A percentile compares a stretch with the other conserved stretches of the same genome.
Conservation (phyloP, 495 filamentous ascomycete species). For the Neurospora tetraspora region DNA sequence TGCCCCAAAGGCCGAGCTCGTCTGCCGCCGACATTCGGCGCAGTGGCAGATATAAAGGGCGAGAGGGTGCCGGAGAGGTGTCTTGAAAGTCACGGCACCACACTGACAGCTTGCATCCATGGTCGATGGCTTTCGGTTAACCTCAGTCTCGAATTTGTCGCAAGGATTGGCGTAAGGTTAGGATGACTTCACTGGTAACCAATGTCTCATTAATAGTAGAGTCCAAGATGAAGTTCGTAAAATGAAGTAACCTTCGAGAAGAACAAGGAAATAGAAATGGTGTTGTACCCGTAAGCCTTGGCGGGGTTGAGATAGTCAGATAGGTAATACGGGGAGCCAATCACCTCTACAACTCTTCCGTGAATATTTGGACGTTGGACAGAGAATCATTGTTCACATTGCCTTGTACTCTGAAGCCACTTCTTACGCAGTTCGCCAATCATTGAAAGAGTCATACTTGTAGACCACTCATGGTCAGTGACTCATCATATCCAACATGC, state of each 20-base stretch:
- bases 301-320: not conserved
- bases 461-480: not conserved
- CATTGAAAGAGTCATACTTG: not conserved
- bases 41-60: slow-evolving; percentile 63
- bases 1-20: slow-evolving; percentile 56
- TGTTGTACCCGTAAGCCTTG: not conserved
- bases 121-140: not conserved
- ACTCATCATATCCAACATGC: not conserved
- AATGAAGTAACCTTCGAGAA: not conserved
- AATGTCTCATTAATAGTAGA: not conserved
- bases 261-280: not conserved
- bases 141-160: not conserved
- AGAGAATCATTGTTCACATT: not conserved
- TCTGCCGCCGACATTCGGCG: slow-evolving; percentile 54
- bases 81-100: slow-evolving; percentile 50
- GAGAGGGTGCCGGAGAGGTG: slow-evolving; percentile 44
- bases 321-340: not conserved
- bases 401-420: not conserved
- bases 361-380: not conserved
- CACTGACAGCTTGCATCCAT: slow-evolving; percentile 57
- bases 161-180: not conserved
- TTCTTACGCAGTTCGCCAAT: not conserved
- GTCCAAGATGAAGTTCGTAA: not conserved
- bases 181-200: not conserved
- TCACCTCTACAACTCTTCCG: not conserved